Evolutionary conservation across 192 early-diverging fungal genomes (phyloP).

Genomic region (Coemansia sp.): DNA sequence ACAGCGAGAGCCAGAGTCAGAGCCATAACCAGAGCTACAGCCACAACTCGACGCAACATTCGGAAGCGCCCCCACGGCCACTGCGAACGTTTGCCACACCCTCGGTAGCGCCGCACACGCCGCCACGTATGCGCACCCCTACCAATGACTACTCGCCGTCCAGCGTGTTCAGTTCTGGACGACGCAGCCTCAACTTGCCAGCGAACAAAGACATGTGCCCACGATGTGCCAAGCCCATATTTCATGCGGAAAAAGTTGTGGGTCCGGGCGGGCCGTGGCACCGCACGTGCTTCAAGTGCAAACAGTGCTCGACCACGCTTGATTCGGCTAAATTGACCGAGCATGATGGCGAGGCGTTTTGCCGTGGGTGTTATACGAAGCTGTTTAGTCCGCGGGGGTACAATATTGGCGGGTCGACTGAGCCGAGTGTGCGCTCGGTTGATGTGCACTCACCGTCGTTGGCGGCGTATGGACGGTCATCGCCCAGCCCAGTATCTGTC

Average conservation of each 20-base stretch:
- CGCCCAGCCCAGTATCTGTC: slow-evolving; percentile 7
- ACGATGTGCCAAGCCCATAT: slow-evolving; percentile 50
- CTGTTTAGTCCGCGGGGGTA: slow-evolving; percentile 50
- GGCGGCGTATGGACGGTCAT: slow-evolving; percentile 11
- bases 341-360: slow-evolving; percentile 55
- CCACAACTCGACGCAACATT: background rate
- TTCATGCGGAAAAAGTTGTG: slow-evolving; percentile 56
- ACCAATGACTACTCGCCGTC: slow-evolving; percentile 36
- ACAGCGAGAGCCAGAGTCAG: background rate
- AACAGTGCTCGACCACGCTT: slow-evolving; percentile 46
- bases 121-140: slow-evolving; percentile 13
- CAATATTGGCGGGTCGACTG: slow-evolving; percentile 47
- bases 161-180: slow-evolving; percentile 49
- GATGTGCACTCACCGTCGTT: slow-evolving; percentile 3
- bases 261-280: slow-evolving; percentile 57
- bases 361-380: slow-evolving; percentile 50
- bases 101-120: slow-evolving; percentile 11
- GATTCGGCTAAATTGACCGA: slow-evolving; percentile 49
- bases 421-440: slow-evolving; percentile 6
- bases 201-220: slow-evolving; percentile 49
- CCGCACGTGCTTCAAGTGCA: slow-evolving; percentile 54
- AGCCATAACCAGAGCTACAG: background rate
- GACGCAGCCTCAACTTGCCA: slow-evolving; percentile 36
- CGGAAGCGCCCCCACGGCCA: background rate
- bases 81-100: background rate